Evolutionary conservation across 148 eudicot genomes (phyloP), one percentile per base, ranked within the genome.

Genomic region (Mesembryanthemum crystallinum): DNA sequence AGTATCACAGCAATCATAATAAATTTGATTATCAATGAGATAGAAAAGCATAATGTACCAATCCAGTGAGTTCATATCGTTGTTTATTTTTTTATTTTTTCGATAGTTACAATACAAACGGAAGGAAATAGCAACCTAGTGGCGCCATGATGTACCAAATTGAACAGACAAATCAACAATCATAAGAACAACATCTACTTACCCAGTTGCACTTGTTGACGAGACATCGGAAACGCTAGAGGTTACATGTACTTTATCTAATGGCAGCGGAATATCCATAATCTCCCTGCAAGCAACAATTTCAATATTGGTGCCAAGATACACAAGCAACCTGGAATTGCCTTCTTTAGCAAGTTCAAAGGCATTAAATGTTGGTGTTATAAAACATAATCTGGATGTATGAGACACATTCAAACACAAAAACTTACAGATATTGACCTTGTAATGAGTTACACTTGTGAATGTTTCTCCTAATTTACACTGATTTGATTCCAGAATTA

Each of bases 221-320:
- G 76, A 70, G 47, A 33, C 83, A 66, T 83, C 85, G 32, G 65
- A 73, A 17, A 39, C 57, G 33, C 33, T 45, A 9, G 67, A 67
- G 5, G 60, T 72, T 21, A 69, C 17, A 18, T 85, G 70, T 28
- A 87, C 39, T 71, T 88, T 87, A 72, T 89, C 87, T 61, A 86
- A 45, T 13, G 86, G 89, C 47, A 89, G 68, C 5, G 77, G 75
- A 61, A 69, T 39, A 77, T 84, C 90, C 85, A 76, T 80, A 59
- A 25, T 37, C n/a, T n/a, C 24, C 58, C 82, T 76, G 32, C 65
- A 65, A n/a, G 39, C 39, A 4, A 32, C 0, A 66, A 33, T 75
- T 21, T 32, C 30, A 66, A 30, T 1, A 67, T 25, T 11, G 52
- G 9, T 42, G 7, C 13, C 25, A n/a, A 65, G 20, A 64, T 7